phyloP scores from a whole-genome alignment of 2,329 filamentous ascomycete genomes.

The Pseudocercospora cruenta region DNA sequence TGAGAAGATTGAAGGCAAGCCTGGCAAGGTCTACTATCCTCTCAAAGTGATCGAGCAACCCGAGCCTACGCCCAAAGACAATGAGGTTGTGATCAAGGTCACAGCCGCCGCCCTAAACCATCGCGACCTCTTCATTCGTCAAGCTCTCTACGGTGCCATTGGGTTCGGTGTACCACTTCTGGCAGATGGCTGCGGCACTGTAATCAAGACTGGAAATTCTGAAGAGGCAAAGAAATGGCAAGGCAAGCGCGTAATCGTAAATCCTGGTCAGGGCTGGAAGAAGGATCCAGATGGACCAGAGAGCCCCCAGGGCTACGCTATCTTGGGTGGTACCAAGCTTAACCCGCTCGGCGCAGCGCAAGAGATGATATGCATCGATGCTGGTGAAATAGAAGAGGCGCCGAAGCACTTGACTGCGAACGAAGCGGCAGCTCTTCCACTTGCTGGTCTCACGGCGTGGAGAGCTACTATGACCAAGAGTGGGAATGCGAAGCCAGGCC shows the following conservation, averaged over 20 bases:
- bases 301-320: slow-evolving; percentile 59
- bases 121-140: slow-evolving; percentile 91
- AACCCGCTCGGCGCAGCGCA: slow-evolving; percentile 71
- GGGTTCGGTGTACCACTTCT: slow-evolving; percentile 78
- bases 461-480: slow-evolving; percentile 81
- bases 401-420: slow-evolving; percentile 71
- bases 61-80: slow-evolving; percentile 59
- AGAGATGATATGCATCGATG: slow-evolving; percentile 71
- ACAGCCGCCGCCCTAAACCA: slow-evolving; percentile 87
- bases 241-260: slow-evolving; percentile 74
- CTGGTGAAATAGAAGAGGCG: slow-evolving; percentile 73
- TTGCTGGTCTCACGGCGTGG: slow-evolving; percentile 88
- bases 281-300: slow-evolving; percentile 74
- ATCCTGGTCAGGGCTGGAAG: slow-evolving; percentile 78
- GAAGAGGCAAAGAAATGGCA: slow-evolving; percentile 59
- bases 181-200: slow-evolving; percentile 78
- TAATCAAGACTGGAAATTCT: slow-evolving; percentile 65
- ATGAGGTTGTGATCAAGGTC: slow-evolving; percentile 75
- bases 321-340: slow-evolving; percentile 69
- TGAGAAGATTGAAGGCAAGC: slow-evolving; percentile 75
- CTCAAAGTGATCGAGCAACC: slow-evolving; percentile 62
- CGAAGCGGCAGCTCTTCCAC: slow-evolving; percentile 81
- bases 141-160: slow-evolving; percentile 85
- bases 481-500: slow-evolving; percentile 63
- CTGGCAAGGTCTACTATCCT: slow-evolving; percentile 85